A percentile compares a stretch with the other conserved stretches of the same genome.
Conservation (phyloP, 2,329 filamentous ascomycete genomes). For the Beauveria varroae region DNA sequence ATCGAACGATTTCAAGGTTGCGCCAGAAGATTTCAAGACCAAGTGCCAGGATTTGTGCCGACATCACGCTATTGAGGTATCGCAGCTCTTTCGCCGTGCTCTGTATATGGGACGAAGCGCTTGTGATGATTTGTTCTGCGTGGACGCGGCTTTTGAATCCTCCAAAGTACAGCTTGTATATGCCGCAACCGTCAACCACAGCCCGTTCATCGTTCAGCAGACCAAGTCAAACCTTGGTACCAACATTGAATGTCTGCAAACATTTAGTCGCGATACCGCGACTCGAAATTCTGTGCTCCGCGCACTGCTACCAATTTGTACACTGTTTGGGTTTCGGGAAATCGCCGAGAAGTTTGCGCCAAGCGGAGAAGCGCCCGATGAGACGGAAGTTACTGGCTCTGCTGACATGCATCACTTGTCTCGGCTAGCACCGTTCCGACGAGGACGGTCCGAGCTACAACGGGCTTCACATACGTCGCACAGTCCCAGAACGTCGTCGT, state of each 20-base stretch:
- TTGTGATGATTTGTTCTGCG: constrained; percentile 19
- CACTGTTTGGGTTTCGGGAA: constrained; percentile 17
- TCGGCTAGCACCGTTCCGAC: constrained; percentile 15
- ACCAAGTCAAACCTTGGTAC: constrained; percentile 17
- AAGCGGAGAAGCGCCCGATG: constrained; percentile 5
- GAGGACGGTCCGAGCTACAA: constrained; percentile 14
- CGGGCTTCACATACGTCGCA: constrained; percentile 10
- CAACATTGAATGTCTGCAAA: constrained; percentile 16
- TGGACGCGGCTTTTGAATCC: constrained; percentile 18
- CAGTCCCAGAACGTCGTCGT: constrained; percentile 11
- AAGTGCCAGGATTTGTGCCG: constrained; percentile 18
- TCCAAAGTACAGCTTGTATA: constrained; percentile 22
- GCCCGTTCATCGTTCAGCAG: constrained; percentile 13
- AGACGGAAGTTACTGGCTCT: constrained; percentile 16
- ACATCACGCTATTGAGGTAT: constrained; percentile 18
- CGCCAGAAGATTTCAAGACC: constrained; percentile 15
- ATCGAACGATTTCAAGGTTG: constrained; percentile 16
- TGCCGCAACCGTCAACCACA: constrained; percentile 17
- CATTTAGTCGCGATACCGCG: constrained; percentile 14
- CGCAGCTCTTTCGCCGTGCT: constrained; percentile 15
- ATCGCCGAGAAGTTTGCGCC: constrained; percentile 16
- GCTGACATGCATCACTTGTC: constrained; percentile 16
- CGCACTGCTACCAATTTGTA: constrained; percentile 16
- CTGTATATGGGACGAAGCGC: constrained; percentile 12
- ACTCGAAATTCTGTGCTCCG: constrained; percentile 15